Evolutionary conservation across 257 asterid genomes (phyloP).

Genomic region (Solanum pennellii): DNA sequence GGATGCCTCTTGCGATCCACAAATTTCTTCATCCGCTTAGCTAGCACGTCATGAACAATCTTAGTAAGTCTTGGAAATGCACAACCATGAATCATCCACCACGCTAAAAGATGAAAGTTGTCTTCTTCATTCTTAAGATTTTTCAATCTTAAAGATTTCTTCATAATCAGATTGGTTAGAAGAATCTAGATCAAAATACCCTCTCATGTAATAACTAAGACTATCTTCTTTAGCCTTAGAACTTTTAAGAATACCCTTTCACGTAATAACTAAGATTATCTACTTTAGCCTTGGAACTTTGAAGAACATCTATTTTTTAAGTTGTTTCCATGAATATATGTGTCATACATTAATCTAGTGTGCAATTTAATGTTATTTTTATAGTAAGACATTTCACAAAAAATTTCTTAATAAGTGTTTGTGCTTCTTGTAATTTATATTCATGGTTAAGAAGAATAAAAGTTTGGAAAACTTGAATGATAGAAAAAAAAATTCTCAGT

Average conservation of each 20-base stretch:
- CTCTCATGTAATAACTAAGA: neutral
- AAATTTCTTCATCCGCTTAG: neutral
- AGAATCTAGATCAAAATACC: neutral
- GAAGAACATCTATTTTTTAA: neutral
- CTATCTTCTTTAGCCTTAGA: neutral
- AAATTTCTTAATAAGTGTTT: neutral
- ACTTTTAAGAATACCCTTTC: neutral
- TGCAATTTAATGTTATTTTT: neutral
- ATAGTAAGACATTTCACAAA: neutral
- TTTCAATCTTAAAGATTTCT: neutral
- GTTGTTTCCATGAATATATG: neutral
- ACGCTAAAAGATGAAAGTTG: neutral
- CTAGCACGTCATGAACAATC: neutral
- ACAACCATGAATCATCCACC: neutral
- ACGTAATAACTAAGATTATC: too few species aligned
- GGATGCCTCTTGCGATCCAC: neutral
- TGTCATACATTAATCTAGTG: neutral
- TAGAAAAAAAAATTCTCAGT: neutral
- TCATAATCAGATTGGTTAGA: neutral
- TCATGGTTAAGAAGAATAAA: neutral
- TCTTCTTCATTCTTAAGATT: neutral
- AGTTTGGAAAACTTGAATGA: neutral
- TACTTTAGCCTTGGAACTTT: neutral
- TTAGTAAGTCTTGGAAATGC: neutral
- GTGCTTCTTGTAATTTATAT: too few species aligned